Conservation (phyloP, 2,329 filamentous ascomycete species). For the Chaetomiaceae sp. region DNA sequence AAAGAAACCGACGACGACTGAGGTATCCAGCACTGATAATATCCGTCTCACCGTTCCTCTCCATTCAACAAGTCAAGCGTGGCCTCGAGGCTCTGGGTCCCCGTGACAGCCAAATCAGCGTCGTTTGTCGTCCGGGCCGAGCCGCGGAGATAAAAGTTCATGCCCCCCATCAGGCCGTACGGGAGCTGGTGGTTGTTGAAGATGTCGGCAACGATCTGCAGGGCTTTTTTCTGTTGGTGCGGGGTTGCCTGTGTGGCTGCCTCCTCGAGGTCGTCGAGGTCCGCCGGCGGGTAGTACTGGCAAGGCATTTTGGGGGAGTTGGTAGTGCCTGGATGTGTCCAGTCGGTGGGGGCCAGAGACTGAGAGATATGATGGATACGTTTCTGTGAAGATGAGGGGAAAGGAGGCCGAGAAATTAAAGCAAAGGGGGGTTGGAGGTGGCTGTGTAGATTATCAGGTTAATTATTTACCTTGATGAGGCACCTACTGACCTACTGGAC, state of each 20-base stretch:
- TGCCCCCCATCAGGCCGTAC: conserved; percentile 1
- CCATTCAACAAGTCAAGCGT: background rate
- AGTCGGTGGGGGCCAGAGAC: too few species aligned
- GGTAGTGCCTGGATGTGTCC: too few species aligned
- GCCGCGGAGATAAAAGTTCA: conserved; percentile 5
- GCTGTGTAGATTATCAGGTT: too few species aligned
- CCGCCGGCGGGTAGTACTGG: background rate
- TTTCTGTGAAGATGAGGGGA: too few species aligned
- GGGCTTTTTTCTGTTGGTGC: background rate
- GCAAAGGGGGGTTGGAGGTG: too few species aligned
- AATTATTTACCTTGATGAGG: too few species aligned
- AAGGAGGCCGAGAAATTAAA: too few species aligned
- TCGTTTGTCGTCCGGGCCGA: conserved; percentile 3
- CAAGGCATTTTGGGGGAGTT: background rate
- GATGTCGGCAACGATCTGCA: background rate
- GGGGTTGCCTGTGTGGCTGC: background rate
- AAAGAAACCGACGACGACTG: too few species aligned
- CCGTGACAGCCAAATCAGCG: background rate
- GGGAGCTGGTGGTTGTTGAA: background rate
- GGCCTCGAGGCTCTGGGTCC: background rate
- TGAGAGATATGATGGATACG: too few species aligned
- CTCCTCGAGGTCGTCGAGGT: conserved; percentile 6
- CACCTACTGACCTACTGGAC: too few species aligned
- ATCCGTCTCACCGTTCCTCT: background rate
- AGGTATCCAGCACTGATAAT: too few species aligned